Conservation (phyloP, 345 rosid species). For the Citrus mangshanensis region DNA sequence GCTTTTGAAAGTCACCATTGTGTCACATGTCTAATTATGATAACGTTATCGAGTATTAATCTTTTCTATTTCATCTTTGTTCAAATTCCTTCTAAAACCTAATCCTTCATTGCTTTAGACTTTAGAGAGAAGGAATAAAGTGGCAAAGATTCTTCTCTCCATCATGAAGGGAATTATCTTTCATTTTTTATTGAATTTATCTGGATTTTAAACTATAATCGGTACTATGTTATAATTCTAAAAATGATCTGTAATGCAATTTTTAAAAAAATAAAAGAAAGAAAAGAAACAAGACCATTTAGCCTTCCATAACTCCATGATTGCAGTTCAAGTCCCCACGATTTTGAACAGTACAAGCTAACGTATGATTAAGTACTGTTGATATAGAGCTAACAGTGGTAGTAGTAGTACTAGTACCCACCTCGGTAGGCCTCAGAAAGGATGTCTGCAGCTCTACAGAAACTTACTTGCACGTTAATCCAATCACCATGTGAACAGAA, state of each 20-base stretch:
- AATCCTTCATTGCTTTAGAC: background rate
- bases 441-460: background rate
- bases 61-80: background rate
- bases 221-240: no score
- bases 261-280: no score
- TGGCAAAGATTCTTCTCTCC: no score
- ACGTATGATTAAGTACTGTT: background rate
- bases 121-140: no score
- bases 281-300: background rate
- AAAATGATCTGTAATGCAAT: no score
- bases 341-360: background rate
- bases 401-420: background rate
- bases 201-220: no score
- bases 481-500: background rate
- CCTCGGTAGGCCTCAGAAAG: background rate
- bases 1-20: background rate
- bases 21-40: background rate
- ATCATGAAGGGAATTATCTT: no score
- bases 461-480: conserved; percentile 1
- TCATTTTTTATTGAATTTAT: no score
- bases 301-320: background rate
- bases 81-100: background rate
- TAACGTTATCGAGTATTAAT: background rate
- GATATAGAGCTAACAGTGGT: background rate
- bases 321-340: background rate